Evolutionary conservation across 352 stramenopile species (phyloP), one percentile per base, ranked within the genome.

Genomic region (Globisporangium spinosum): DNA sequence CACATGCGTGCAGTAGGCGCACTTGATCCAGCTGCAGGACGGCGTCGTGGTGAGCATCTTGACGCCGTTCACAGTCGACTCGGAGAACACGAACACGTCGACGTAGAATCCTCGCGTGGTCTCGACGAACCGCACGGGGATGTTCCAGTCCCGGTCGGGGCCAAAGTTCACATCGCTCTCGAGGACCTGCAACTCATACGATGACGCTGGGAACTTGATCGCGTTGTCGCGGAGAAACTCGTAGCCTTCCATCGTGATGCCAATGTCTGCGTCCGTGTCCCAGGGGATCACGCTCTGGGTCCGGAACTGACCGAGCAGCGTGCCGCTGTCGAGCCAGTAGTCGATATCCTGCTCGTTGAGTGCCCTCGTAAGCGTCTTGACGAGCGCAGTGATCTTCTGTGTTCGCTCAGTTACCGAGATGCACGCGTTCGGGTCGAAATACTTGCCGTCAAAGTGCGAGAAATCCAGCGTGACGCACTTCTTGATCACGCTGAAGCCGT

Each of bases 261-360:
- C 83, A 73, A 89, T 74, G 59, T 91, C 79, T 17, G 72, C 80
- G 40, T 87, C 78, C 22, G 72, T 69, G 70, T 91, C 83, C 73
- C 74, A 87, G 10, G 77, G 70, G 35, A 87, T 81, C 25, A 89
- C 74, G 53, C 65, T 75, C 55, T 83, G 74, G n/a, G 72, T 63
- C 13, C 79, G 76, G 61, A 83, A 80, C 66, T 87, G 78, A 1
- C 83, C 81, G 34, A 89, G 62, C 54, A 91, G 66, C 10, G 80
- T 85, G 70, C 79, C 83, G 62, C 79, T 85, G 69, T 91, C 83
- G 58, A 91, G 47, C 83, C 83, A 91, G 69, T 89, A 91, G 70
- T 83, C 77, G 13, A 89, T 64, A 38, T 85, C 70, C 8, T 72
- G 66, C 27, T 65, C 76, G 54, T 81, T 71, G 1, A 87, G 69